These are phyloP conservation scores for Fraxinus excelsior DNA, from an alignment of 257 asterid species.

Conservation along the genomic window DNA sequence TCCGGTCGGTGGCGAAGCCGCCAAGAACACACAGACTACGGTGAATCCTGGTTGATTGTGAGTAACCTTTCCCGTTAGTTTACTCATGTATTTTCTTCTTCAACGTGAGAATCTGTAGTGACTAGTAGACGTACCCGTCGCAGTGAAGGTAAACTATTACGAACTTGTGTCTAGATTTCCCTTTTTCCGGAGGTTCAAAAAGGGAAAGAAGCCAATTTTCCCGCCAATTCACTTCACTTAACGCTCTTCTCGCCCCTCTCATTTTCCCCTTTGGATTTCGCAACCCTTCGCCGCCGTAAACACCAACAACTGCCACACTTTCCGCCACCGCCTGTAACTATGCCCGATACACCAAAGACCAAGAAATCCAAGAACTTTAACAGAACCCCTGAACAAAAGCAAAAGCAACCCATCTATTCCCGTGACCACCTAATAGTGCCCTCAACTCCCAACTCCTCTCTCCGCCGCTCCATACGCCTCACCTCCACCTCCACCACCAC, in stretches of 20 bases:
- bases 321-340: slow-evolving; percentile 22
- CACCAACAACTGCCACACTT: slow-evolving; percentile 10
- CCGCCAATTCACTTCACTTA: slow-evolving; percentile 28
- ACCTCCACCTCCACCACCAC: slow-evolving; percentile 29
- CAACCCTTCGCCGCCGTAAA: background rate
- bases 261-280: background rate
- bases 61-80: too few species aligned
- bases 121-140: too few species aligned
- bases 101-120: too few species aligned
- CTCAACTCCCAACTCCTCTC: slow-evolving; percentile 33
- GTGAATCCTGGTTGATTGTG: too few species aligned
- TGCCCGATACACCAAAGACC: slow-evolving; percentile 55
- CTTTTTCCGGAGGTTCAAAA: too few species aligned
- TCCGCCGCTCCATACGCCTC: slow-evolving; percentile 74
- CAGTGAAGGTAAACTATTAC: too few species aligned
- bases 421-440: slow-evolving; percentile 40
- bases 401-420: slow-evolving; percentile 26
- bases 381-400: slow-evolving; percentile 26
- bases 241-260: slow-evolving; percentile 4
- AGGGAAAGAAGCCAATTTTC: slow-evolving; percentile 10
- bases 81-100: too few species aligned
- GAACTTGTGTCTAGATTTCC: too few species aligned
- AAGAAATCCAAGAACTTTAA: slow-evolving; percentile 39
- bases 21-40: too few species aligned
- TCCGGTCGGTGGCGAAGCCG: too few species aligned